Evolutionary conservation across 257 asterid species (phyloP).

Genomic region (Capsicum rhomboideum): DNA sequence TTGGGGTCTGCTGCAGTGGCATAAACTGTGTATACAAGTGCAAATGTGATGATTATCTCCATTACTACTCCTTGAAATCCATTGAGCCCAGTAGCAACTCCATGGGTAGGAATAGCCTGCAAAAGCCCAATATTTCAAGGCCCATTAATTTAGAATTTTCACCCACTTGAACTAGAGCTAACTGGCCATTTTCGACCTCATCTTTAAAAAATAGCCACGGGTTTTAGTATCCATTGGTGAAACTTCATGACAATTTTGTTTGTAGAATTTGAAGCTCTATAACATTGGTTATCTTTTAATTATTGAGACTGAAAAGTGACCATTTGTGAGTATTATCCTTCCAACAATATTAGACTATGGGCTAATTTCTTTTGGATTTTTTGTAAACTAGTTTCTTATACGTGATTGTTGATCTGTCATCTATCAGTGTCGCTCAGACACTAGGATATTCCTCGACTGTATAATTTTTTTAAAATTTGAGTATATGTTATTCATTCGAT

Average conservation of each 20-base stretch:
- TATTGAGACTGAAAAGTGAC: neutral
- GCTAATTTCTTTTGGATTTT: neutral
- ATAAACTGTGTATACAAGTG: conserved; percentile 54
- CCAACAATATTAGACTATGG: neutral
- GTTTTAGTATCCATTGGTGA: neutral
- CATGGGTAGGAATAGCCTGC: conserved; percentile 55
- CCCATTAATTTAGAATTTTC: neutral
- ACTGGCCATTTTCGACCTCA: neutral
- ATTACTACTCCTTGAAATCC: conserved; percentile 43
- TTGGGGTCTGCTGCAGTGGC: conserved; percentile 75
- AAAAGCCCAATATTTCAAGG: neutral
- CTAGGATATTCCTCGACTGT: neutral
- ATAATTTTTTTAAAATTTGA: neutral
- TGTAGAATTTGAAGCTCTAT: neutral
- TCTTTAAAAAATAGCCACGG: neutral
- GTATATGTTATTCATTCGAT: neutral
- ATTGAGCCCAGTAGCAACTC: conserved; percentile 40
- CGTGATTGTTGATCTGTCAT: neutral
- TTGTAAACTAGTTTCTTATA: neutral
- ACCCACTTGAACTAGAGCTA: no score
- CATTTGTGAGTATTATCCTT: neutral
- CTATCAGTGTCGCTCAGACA: neutral
- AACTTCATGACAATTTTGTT: neutral
- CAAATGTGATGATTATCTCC: conserved; percentile 61
- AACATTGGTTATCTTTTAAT: neutral